Base-by-base conservation (phyloP, 176 grass and related monocot species). In the Oryza coarctata region DNA sequence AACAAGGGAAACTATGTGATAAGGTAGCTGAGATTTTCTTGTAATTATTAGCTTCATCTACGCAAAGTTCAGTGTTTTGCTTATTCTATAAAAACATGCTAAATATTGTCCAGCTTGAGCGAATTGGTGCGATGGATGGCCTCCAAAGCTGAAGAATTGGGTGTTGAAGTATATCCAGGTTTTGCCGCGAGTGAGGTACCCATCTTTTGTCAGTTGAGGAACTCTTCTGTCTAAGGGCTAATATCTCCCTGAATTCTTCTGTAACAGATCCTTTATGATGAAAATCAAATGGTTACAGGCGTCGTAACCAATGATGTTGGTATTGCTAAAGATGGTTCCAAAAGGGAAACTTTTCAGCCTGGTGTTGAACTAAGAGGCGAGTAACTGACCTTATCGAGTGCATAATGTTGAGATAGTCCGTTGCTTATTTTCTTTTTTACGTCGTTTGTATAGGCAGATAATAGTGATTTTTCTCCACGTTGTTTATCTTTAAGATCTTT, bases 141-240 rank as follows among this genome's bases (percentile, higher is more conserved):
- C 45, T 22, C 67, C 43, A 98, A 95, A 78, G 96, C 96, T 66
- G 90, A 95, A 84, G 96, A 98, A 78, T 78, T 98, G 63, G 96
- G 93, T 70, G 93, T 98, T 81, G 96, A 98, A 95, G 88, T 98
- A 27, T 98, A 98, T 91, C 89, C 96, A 82, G 93, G 96, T 86
- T 98, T 98, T 93, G 90, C 96, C 85, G 96, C 93, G 67, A 95
- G 89, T 90, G 96, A 98, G 96, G 96, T 98, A 88, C 45, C 45
- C 68, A 62, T 77, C 13, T 40, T 88, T 77, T 52, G 31, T 78
- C 63, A 18, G 68, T 69, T 40, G 27, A 86, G 39, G 80, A 71
- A 29, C 68, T 65, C 66, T 72, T 62, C 50, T 65, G 32, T 76
- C 26, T 41, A 84, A 82, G 72, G 73, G 44, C 77, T 92, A 81